These are phyloP conservation scores for Hymenoscyphus repandus DNA, from an alignment of 2,329 filamentous ascomycete genomes.

Conservation along the genomic window DNA sequence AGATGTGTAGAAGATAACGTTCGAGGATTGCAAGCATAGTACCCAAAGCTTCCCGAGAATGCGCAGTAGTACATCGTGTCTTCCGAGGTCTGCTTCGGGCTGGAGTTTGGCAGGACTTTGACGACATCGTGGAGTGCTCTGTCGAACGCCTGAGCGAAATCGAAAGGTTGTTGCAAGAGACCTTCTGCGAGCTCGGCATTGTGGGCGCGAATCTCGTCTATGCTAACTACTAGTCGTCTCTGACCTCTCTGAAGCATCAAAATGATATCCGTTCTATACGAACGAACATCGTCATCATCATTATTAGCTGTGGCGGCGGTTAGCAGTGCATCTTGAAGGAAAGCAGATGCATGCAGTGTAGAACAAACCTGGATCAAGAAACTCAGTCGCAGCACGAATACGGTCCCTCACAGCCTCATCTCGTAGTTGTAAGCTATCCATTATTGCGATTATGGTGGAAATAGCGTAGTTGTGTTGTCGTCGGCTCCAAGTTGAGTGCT, in stretches of 20 bases:
- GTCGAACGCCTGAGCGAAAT: slow-evolving; percentile 84
- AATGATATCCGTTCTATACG: slow-evolving; percentile 84
- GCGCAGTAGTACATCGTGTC: slow-evolving; percentile 93
- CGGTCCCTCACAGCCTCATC: slow-evolving; percentile 83
- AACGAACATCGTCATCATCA: slow-evolving; percentile 8
- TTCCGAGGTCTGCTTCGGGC: slow-evolving; percentile 68
- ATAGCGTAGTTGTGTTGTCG: background rate
- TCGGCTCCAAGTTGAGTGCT: too few species aligned
- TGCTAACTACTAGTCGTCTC: slow-evolving; percentile 63
- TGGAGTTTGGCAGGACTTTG: slow-evolving; percentile 68
- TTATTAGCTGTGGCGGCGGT: slow-evolving; percentile 24
- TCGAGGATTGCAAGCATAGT: slow-evolving; percentile 89
- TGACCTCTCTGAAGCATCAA: slow-evolving; percentile 66
- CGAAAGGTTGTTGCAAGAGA: slow-evolving; percentile 80
- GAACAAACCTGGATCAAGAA: slow-evolving; percentile 81
- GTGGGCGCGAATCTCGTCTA: slow-evolving; percentile 89
- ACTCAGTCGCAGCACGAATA: slow-evolving; percentile 82
- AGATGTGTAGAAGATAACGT: slow-evolving; percentile 84
- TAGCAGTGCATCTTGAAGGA: slow-evolving; percentile 20
- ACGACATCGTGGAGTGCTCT: slow-evolving; percentile 85
- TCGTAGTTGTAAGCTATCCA: slow-evolving; percentile 71
- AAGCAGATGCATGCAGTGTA: background rate
- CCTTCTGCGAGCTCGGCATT: slow-evolving; percentile 73
- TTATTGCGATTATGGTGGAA: slow-evolving; percentile 10
- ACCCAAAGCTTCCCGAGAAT: slow-evolving; percentile 93